Evolutionary conservation across 306 rosid genomes (phyloP).

Genomic region (Trifolium subterraneum): DNA sequence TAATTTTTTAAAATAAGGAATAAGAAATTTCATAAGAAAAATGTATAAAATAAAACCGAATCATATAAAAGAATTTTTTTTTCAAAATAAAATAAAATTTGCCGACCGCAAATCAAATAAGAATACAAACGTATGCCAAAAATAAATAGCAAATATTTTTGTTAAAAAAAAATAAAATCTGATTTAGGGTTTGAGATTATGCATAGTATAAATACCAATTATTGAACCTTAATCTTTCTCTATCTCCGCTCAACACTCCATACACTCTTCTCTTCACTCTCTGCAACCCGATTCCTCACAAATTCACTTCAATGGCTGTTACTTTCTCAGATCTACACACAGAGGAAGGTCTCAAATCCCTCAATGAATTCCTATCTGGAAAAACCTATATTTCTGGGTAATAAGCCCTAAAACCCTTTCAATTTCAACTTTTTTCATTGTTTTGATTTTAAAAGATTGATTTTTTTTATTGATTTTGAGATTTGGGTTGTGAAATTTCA

Average conservation of each 20-base stretch:
- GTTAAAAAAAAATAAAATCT: not conserved
- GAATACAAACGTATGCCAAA: not conserved
- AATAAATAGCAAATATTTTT: not conserved
- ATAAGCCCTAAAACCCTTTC: slow-evolving; percentile 33
- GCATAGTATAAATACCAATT: slow-evolving; percentile 42
- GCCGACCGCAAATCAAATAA: not conserved
- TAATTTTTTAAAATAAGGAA: too few relatives aligned
- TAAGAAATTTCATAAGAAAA: too few relatives aligned
- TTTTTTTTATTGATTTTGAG: not conserved
- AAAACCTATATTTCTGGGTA: slow-evolving; percentile 82
- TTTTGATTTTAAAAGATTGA: not conserved
- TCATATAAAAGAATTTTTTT: too few relatives aligned
- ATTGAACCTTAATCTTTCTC: not conserved
- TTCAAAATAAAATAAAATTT: too few relatives aligned
- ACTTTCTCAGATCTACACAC: slow-evolving; percentile 88
- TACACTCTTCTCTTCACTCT: not conserved
- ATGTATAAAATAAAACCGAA: too few relatives aligned
- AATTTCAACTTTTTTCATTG: not conserved
- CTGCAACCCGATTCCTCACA: slow-evolving; percentile 9
- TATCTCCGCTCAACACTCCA: not conserved
- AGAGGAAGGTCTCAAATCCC: slow-evolving; percentile 78
- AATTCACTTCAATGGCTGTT: slow-evolving; percentile 59
- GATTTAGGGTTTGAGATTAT: slow-evolving; percentile 43
- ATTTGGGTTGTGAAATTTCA: slow-evolving; percentile 12
- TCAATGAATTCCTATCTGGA: slow-evolving; percentile 65